phyloP scores from a whole-genome alignment of 2,329 filamentous ascomycete genomes.

The Claviceps pazoutovae region DNA sequence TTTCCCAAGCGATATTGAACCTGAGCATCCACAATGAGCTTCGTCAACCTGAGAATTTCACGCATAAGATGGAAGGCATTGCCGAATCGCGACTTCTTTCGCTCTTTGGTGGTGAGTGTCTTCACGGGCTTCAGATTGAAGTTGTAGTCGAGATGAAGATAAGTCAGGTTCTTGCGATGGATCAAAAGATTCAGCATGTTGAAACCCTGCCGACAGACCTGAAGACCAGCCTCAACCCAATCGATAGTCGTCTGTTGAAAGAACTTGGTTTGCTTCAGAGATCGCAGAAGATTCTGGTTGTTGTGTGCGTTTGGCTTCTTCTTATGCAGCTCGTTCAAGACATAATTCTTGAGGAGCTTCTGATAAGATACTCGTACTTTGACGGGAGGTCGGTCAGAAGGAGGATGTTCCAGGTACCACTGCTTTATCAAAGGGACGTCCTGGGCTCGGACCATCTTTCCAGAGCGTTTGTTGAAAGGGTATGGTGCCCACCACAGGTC shows the following conservation, averaged over 20 bases:
- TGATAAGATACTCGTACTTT: slow-evolving; percentile 98
- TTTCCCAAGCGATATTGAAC: slow-evolving; percentile 96
- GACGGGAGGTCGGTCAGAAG: slow-evolving; percentile 70
- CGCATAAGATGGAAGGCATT: slow-evolving; percentile 99
- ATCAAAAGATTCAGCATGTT: slow-evolving; percentile 98
- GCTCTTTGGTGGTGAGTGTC: slow-evolving; percentile 94
- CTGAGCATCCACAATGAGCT: slow-evolving; percentile 95
- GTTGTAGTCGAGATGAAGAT: slow-evolving; percentile 97
- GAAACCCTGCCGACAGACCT: slow-evolving; percentile 95
- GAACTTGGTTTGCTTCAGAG: slow-evolving; percentile 92
- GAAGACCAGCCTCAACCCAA: slow-evolving; percentile 96
- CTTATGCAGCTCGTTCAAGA: slow-evolving; percentile 93
- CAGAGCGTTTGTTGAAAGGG: slow-evolving; percentile 87
- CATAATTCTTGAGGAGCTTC: slow-evolving; percentile 90
- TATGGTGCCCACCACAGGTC: slow-evolving; percentile 96
- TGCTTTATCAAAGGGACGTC: slow-evolving; percentile 96
- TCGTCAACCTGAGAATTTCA: slow-evolving; percentile 88
- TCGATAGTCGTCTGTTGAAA: slow-evolving; percentile 99
- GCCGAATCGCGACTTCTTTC: slow-evolving; percentile 97
- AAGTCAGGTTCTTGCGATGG: slow-evolving; percentile 95
- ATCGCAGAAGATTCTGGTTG: slow-evolving; percentile 81
- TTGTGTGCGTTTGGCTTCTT: slow-evolving; percentile 91
- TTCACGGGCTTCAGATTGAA: slow-evolving; percentile 99
- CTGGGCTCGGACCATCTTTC: slow-evolving; percentile 90
- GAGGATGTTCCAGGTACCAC: slow-evolving; percentile 95